Evolutionary conservation across 768 basidiomycete species (phyloP).

Genomic region (Amanita muscaria): DNA sequence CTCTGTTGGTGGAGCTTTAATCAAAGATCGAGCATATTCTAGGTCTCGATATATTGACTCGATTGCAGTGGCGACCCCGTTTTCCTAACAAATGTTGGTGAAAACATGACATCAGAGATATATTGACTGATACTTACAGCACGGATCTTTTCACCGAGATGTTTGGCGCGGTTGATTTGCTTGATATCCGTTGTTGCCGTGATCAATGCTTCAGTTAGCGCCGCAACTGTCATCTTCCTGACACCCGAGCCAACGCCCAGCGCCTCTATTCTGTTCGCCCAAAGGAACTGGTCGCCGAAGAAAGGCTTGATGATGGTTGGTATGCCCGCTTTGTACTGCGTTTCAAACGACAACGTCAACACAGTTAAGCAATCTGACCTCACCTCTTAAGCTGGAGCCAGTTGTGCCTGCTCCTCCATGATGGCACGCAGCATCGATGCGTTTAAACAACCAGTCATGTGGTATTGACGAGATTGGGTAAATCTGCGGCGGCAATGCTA

Average conservation of each 20-base stretch:
- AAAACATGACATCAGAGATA: background rate
- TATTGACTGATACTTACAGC: conserved; percentile 36
- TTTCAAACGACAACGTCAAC: conserved; percentile 2
- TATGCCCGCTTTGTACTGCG: conserved; percentile 55
- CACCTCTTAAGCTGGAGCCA: conserved; percentile 88
- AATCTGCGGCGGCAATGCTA: conserved; percentile 69
- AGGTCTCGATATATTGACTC: conserved; percentile 95
- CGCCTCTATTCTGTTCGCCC: conserved; percentile 97
- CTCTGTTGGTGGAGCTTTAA: conserved; percentile 48
- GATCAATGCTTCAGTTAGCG: conserved; percentile 68
- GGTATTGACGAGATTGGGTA: conserved; percentile 81
- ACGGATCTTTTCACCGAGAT: conserved; percentile 82
- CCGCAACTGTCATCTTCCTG: conserved; percentile 76
- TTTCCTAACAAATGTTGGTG: conserved; percentile 50
- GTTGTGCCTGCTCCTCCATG: conserved; percentile 97
- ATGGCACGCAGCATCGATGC: conserved; percentile 95
- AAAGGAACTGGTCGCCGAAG: conserved; percentile 97
- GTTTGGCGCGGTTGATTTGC: conserved; percentile 79
- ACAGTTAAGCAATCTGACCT: conserved; percentile 11
- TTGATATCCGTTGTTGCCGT: conserved; percentile 81
- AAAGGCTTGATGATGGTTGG: conserved; percentile 96
- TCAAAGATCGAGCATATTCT: conserved; percentile 84
- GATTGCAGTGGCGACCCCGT: conserved; percentile 88
- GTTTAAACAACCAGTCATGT: conserved; percentile 92
- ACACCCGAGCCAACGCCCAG: conserved; percentile 86